phyloP scores from a whole-genome alignment of 495 filamentous ascomycete species.

The Geopyxis carbonaria region DNA sequence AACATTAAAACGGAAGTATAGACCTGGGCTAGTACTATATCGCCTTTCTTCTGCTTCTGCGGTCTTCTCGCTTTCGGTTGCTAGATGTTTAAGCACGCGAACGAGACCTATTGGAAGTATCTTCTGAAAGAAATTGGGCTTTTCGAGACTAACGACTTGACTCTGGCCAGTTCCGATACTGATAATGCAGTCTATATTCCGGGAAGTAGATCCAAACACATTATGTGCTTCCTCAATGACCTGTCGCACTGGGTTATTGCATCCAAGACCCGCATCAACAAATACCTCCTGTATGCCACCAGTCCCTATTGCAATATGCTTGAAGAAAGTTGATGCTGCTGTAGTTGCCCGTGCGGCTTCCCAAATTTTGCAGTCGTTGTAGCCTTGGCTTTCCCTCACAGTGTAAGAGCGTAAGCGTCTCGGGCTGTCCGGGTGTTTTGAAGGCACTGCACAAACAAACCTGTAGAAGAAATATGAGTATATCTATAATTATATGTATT shows the following conservation, averaged over 20 bases:
- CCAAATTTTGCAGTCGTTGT: conserved; percentile 25
- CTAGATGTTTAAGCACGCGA: conserved; percentile 14
- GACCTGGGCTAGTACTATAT: neutral
- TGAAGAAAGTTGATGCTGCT: conserved; percentile 30
- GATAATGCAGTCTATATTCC: conserved; percentile 12
- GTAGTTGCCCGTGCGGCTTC: conserved; percentile 30
- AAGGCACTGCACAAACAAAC: conserved; percentile 11
- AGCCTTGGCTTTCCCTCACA: neutral
- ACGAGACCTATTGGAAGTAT: conserved; percentile 8
- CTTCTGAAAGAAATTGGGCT: conserved; percentile 3
- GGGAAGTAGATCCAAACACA: neutral
- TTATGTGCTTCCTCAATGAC: conserved; percentile 18
- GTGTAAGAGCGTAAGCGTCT: conserved; percentile 12
- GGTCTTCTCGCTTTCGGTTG: conserved; percentile 13
- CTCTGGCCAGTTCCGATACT: conserved; percentile 24
- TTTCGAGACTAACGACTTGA: conserved; percentile 7
- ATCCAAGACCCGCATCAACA: conserved; percentile 23
- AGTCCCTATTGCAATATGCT: conserved; percentile 23
- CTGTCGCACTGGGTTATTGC: conserved; percentile 24
- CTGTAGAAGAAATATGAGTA: conserved; percentile 6
- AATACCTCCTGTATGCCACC: conserved; percentile 10
- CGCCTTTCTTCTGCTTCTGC: conserved; percentile 2
- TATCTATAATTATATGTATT: neutral
- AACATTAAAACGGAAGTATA: conserved; percentile 12
- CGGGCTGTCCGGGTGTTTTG: conserved; percentile 5